Conservation (phyloP, 2,329 filamentous ascomycete genomes). For the Xylaria hypoxylon region DNA sequence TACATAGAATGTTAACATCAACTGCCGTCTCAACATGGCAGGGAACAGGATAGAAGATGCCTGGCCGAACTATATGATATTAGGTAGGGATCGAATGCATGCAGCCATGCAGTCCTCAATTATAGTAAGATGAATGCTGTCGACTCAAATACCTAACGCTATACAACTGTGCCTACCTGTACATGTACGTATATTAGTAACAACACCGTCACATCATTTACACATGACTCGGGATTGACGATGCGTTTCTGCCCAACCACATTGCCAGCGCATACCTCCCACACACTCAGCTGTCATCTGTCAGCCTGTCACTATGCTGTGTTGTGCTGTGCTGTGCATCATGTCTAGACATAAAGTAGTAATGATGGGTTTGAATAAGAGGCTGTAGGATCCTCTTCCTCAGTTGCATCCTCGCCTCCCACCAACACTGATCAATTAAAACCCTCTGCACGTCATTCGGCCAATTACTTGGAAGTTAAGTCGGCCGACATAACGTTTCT, state of each 20-base stretch:
- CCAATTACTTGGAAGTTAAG: conserved; percentile 20
- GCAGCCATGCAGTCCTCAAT: background rate
- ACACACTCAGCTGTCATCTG: conserved; percentile 45
- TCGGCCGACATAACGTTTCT: conserved; percentile 22
- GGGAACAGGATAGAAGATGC: background rate
- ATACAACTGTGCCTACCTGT: background rate
- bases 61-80: conserved; percentile 17
- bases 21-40: background rate
- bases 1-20: conserved; percentile 1
- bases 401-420: conserved; percentile 27
- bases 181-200: background rate
- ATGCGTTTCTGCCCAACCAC: conserved; percentile 50
- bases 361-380: conserved; percentile 26
- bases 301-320: conserved; percentile 30
- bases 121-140: background rate
- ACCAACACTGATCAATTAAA: conserved; percentile 22
- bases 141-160: background rate
- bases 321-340: background rate
- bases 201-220: conserved; percentile 23
- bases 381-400: conserved; percentile 29
- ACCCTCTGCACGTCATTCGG: conserved; percentile 21
- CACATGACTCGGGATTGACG: conserved; percentile 22
- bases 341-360: conserved; percentile 19
- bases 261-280: conserved; percentile 51
- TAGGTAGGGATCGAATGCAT: conserved; percentile 21